These are phyloP conservation scores for Tolypocladium inflatum DNA, from an alignment of 2,329 filamentous ascomycete species.

Conservation along the genomic window DNA sequence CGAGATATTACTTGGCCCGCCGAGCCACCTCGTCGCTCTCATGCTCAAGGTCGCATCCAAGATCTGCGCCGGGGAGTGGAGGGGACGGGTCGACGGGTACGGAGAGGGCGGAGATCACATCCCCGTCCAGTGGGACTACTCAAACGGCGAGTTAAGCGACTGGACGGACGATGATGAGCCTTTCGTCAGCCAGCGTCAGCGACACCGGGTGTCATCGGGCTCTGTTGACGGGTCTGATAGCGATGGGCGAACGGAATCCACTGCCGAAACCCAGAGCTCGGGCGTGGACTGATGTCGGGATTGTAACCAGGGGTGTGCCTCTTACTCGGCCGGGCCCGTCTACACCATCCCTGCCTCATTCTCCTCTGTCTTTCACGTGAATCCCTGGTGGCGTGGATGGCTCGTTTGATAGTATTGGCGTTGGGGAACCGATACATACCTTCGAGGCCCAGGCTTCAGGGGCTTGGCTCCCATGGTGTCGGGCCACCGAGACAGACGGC, in stretches of 20 bases:
- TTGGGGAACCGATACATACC: neutral
- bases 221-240: neutral
- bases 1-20: conserved; percentile 70
- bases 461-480: neutral
- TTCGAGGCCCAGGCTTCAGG: neutral
- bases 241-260: neutral
- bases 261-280: neutral
- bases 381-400: neutral
- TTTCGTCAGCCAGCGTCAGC: neutral
- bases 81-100: conserved; percentile 47
- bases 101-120: conserved; percentile 44
- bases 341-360: neutral
- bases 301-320: neutral
- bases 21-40: conserved; percentile 64
- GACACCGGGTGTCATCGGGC: neutral
- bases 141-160: conserved; percentile 45
- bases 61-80: conserved; percentile 57
- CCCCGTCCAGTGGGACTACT: conserved; percentile 52
- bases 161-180: conserved; percentile 41
- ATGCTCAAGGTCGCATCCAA: conserved; percentile 75
- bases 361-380: neutral
- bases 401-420: neutral
- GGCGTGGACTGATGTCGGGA: neutral
- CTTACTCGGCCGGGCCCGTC: too few species aligned
- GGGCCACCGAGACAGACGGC: neutral